Evolutionary conservation across 2,329 filamentous ascomycete species (phyloP).

Genomic region (Clarireedia sp.): DNA sequence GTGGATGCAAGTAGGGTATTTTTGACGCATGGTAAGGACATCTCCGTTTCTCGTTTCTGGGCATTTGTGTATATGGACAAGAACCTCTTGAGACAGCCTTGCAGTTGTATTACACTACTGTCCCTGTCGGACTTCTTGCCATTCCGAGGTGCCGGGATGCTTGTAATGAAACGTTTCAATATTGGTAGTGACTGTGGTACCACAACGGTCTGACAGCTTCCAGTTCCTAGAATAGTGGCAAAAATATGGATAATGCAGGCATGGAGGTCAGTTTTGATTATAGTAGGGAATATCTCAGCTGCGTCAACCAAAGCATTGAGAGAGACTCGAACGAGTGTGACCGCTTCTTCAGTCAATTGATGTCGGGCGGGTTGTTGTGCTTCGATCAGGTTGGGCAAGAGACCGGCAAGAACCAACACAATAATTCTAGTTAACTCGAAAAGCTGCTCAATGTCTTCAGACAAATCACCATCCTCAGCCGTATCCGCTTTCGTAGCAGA

Average conservation of each 20-base stretch:
- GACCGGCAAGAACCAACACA: conserved; percentile 79
- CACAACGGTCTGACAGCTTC: conserved; percentile 77
- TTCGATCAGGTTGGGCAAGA: conserved; percentile 75
- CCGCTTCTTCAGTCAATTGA: conserved; percentile 79
- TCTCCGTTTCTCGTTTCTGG: conserved; percentile 65
- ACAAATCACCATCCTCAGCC: conserved; percentile 68
- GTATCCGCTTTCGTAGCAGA: conserved; percentile 66
- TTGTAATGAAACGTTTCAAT: conserved; percentile 81
- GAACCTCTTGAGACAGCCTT: conserved; percentile 76
- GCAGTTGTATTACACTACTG: conserved; percentile 48
- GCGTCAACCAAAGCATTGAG: conserved; percentile 88
- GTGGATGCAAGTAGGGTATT: conserved; percentile 85
- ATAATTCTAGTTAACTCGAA: conserved; percentile 97
- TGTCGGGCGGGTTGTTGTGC: conserved; percentile 54
- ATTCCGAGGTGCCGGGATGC: conserved; percentile 49
- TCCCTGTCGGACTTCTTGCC: conserved; percentile 32
- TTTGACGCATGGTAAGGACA: conserved; percentile 81
- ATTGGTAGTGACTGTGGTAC: conserved; percentile 86
- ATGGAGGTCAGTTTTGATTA: conserved; percentile 93
- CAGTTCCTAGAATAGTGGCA: conserved; percentile 81
- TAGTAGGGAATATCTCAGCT: conserved; percentile 87
- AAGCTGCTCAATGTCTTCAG: conserved; percentile 94
- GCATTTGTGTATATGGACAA: conserved; percentile 69
- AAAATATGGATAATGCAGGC: conserved; percentile 97
- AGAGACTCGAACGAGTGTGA: conserved; percentile 69